Evolutionary conservation across 768 basidiomycete species (phyloP), one percentile per base, ranked within the genome.

Genomic region (Sarcodon aspratus): DNA sequence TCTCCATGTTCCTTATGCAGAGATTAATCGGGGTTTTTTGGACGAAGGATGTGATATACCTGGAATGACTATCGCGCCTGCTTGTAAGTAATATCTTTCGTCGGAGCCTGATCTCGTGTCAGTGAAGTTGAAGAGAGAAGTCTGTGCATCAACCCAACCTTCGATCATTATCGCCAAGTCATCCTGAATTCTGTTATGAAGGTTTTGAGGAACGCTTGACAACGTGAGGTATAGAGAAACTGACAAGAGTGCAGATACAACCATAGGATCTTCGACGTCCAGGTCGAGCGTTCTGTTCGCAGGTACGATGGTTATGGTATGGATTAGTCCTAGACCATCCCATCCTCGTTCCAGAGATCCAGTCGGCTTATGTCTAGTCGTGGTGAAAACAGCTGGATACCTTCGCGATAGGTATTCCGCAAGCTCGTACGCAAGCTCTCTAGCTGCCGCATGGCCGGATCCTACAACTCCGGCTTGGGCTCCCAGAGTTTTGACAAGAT

Each of bases 61-160:
- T 53, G 81, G 66, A 13, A 82, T 69, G 50, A 74, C 73, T 54
- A 87, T 78, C 0, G 77, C 79, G 7, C 85, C 86, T 37, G 77
- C 82, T 59, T 85, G 85, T 55, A 89, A 78, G 59, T 85, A 82
- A 54, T 85, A 83, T 51, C 69, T 69, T 37, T 85, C 83, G 49
- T 89, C 81, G 17, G 67, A 60, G 46, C 82, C 81, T 80, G 59
- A 51, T 43, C 57, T 57, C 55, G 55, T 53, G 37, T 57, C 47
- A 43, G 57, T 56, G 18, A 58, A 43, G 43, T 58, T 8, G 13
- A 40, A 37, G 37, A 5, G 13, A 42, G 11, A 8, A 8, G 18
- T 42, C 5, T 13, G 40, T 9, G 17, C 40, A 42, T 13, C 13
- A 13, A 18, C 9, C 48, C 8, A 36, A 50, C 59, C 56, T 51